Base-by-base conservation (phyloP, 306 rosid species). In the Pterocarpus macrocarpus region DNA sequence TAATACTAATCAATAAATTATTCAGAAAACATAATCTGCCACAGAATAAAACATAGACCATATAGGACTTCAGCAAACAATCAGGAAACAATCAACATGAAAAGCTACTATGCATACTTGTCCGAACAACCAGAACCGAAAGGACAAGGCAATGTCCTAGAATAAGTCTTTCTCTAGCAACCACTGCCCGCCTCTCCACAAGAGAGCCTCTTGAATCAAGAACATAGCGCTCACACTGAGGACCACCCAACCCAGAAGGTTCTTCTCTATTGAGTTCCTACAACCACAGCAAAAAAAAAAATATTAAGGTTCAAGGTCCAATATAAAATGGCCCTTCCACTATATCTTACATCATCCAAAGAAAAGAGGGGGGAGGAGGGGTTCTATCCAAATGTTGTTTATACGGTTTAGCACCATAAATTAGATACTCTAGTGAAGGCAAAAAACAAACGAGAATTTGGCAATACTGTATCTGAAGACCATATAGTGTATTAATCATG, bases 181-280 rank as follows among this genome's bases (percentile, higher is more conserved):
- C 93, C 84, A 95, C 99, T 41, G 93, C 97, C 79, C 33, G 93
- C 82, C 99, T 87, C 86, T 91, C 98, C 86, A 95, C 99, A 71
- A 91, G 96, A 76, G 97, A 94, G 73, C 99, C 98, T 89, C 94
- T 93, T 82, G 98, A 93, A 87, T 95, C 99, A 73, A 95, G 89
- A 86, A 95, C 81, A 73, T 87, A 88, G 66, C 63, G 91, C 88
- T 95, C 99, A 82, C 93, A 89, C 56, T 90, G 89, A 74, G 95
- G 97, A 79, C 95, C 99, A 76, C 99, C 99, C 87, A 89, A 82
- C 73, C 99, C 98, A 85, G 94, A 92, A 56, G 98, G 97, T 77
- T 95, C 99, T 88, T 91, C 95, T 81, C 97, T 88, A 86, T 90
- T 95, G 70, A 95, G 97, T 73, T 95, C 99, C 98, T 95, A 79